A percentile compares a stretch with the other conserved stretches of the same genome.
Conservation (phyloP, 78 protist species). For the Creolimax fragrantissima region DNA sequence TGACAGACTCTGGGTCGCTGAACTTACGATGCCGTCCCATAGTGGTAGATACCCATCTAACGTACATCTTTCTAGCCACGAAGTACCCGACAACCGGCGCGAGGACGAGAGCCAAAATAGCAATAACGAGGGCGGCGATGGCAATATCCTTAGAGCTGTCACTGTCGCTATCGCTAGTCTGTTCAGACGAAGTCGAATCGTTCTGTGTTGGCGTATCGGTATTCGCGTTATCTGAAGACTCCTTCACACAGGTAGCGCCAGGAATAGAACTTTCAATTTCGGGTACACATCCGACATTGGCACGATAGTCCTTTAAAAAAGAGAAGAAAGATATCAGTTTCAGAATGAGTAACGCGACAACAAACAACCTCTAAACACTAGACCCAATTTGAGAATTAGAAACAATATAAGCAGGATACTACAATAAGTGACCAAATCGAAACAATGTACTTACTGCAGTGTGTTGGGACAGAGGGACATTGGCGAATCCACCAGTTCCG, state of each 20-base stretch:
- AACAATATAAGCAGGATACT: background rate
- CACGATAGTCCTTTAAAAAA: background rate
- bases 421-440: background rate
- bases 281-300: slow-evolving; percentile 16
- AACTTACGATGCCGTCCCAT: background rate
- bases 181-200: background rate
- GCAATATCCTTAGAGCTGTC: background rate
- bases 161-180: background rate
- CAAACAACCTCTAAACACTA: background rate
- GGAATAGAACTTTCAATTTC: background rate
- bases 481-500: background rate
- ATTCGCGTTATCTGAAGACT: background rate
- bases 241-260: background rate
- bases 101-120: background rate
- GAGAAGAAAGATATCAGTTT: background rate
- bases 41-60: background rate
- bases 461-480: background rate
- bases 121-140: background rate
- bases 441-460: background rate
- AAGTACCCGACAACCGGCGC: background rate
- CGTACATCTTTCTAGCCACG: background rate
- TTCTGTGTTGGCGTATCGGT: background rate
- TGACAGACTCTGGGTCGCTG: background rate
- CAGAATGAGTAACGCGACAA: background rate
- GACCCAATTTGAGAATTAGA: background rate